Conservation (phyloP, 2,329 filamentous ascomycete genomes). For the Beauveria varroae region DNA sequence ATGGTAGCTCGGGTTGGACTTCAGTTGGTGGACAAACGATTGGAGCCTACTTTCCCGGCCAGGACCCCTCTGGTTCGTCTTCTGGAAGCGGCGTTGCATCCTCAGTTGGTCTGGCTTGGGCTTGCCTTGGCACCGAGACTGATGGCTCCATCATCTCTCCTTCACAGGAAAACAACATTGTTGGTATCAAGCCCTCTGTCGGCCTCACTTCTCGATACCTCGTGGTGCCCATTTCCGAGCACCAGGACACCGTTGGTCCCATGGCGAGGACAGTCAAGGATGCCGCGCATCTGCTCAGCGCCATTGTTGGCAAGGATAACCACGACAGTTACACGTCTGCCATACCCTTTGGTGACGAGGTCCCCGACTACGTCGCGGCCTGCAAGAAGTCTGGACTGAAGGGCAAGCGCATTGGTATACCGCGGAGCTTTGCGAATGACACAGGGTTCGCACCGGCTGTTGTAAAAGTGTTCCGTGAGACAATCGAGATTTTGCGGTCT, state of each 20-base stretch:
- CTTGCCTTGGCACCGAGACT: conserved; percentile 55
- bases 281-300: conserved; percentile 51
- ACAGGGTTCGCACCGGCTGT: conserved; percentile 1
- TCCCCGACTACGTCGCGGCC: conserved; percentile 55
- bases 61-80: conserved; percentile 55
- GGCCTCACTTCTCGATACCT: conserved; percentile 54
- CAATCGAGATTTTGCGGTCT: conserved; percentile 41
- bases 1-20: conserved; percentile 56
- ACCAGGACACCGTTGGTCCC: conserved; percentile 56
- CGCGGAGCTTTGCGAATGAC: conserved; percentile 37
- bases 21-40: conserved; percentile 54
- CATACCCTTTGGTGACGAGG: conserved; percentile 47
- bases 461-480: conserved; percentile 45
- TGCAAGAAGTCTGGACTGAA: conserved; percentile 44
- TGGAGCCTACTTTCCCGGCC: conserved; percentile 51
- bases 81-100: conserved; percentile 57
- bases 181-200: conserved; percentile 61
- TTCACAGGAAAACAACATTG: conserved; percentile 45
- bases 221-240: conserved; percentile 56
- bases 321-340: conserved; percentile 54
- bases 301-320: conserved; percentile 52
- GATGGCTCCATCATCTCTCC: conserved; percentile 55
- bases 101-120: conserved; percentile 52
- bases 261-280: conserved; percentile 58
- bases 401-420: conserved; percentile 57